Conservation (phyloP, 192 early-diverging fungal species). For the Backusella mclennaniae region DNA sequence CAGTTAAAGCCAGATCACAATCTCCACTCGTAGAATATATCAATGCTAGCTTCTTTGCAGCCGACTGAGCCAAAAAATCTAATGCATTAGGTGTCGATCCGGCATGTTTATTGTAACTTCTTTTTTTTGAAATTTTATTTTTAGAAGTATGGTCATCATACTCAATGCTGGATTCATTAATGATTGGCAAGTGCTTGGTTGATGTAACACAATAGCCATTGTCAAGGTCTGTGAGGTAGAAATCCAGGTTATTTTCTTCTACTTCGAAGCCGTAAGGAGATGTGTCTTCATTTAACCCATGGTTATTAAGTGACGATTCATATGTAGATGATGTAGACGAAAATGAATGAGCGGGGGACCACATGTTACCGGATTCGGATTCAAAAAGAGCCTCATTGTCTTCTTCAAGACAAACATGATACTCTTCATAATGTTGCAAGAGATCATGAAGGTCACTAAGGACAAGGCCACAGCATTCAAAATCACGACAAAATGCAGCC, state of each 20-base stretch:
- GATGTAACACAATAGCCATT: background rate
- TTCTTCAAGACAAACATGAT: conserved; percentile 83
- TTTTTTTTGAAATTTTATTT: conserved; percentile 10
- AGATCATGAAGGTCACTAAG: conserved; percentile 92
- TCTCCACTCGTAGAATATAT: background rate
- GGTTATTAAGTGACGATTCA: background rate
- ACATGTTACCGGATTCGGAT: background rate
- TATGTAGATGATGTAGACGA: background rate
- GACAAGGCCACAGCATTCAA: conserved; percentile 88
- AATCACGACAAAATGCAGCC: conserved; percentile 91
- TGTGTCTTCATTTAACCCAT: background rate
- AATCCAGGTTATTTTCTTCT: conserved; percentile 25
- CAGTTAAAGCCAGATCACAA: conserved; percentile 20
- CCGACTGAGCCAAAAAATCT: conserved; percentile 21
- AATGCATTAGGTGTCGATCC: conserved; percentile 4
- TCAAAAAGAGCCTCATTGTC: conserved; percentile 39
- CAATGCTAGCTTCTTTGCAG: conserved; percentile 32
- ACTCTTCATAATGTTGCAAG: conserved; percentile 95
- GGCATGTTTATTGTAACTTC: background rate
- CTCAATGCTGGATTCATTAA: background rate
- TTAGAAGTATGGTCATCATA: background rate
- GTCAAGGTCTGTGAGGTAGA: conserved; percentile 15
- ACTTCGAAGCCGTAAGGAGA: conserved; percentile 9
- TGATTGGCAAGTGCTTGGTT: background rate
- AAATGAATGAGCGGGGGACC: conserved; percentile 13